A percentile compares a stretch with the other conserved stretches of the same genome.
These are phyloP conservation scores for Avicennia marina DNA, from an alignment of 257 asterid genomes.

Conservation along the genomic window DNA sequence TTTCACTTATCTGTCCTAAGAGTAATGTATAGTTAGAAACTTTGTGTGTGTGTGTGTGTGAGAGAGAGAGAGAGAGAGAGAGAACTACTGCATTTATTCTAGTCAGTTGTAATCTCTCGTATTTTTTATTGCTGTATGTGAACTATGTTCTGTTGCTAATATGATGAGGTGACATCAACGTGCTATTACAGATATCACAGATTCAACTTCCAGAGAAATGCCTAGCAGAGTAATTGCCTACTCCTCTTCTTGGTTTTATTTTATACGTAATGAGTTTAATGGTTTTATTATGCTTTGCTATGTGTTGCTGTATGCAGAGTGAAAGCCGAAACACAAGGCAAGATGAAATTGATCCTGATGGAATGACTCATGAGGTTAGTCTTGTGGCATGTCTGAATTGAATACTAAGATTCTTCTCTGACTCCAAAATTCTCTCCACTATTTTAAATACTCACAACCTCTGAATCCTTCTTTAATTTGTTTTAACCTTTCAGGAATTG, in stretches of 20 bases:
- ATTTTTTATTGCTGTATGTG: too few species aligned
- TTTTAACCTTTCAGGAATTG: constrained; percentile 50
- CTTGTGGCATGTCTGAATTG: constrained; percentile 1
- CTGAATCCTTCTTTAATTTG: constrained; percentile 8
- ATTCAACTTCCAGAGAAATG: constrained; percentile 38
- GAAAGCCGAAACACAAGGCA: constrained; percentile 36
- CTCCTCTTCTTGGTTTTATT: constrained; percentile 1
- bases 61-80: too few species aligned
- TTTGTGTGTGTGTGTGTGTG: too few species aligned
- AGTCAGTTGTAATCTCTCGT: too few species aligned
- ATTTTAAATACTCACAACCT: not conserved
- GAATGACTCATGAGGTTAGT: constrained; percentile 86
- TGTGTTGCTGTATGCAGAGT: constrained; percentile 33
- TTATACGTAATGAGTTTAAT: constrained; percentile 15
- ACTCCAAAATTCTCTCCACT: not conserved
- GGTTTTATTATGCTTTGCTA: constrained; percentile 5
- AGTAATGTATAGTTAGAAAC: too few species aligned
- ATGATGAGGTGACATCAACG: constrained; percentile 1
- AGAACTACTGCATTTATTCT: too few species aligned
- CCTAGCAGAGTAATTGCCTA: constrained; percentile 45
- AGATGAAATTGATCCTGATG: constrained; percentile 71
- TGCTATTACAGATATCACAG: constrained; percentile 45
- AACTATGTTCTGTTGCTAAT: not conserved
- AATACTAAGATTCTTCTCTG: not conserved
- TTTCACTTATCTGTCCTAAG: too few species aligned